Conservation (phyloP, 345 rosid genomes). For the Citrus trifoliata region DNA sequence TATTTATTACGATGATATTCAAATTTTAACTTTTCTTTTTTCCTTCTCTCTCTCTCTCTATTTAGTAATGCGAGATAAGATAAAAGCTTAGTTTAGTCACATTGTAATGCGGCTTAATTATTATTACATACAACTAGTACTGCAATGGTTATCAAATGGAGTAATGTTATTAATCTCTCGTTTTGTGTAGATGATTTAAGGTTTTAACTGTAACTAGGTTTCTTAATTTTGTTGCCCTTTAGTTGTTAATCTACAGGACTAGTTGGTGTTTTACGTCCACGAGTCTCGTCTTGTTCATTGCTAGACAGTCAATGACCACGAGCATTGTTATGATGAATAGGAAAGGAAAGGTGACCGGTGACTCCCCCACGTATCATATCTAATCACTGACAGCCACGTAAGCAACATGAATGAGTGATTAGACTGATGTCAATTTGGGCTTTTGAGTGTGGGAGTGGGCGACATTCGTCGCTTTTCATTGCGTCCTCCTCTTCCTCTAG, state of each 20-base stretch:
- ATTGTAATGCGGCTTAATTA: background rate
- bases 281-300: too few relatives aligned
- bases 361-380: background rate
- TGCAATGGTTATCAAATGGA: background rate
- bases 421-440: background rate
- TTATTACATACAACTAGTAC: too few relatives aligned
- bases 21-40: background rate
- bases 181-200: background rate
- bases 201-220: background rate
- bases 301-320: too few relatives aligned
- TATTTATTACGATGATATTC: too few relatives aligned
- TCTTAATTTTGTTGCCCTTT: background rate
- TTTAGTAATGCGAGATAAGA: background rate
- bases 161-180: background rate
- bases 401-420: background rate
- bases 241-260: background rate
- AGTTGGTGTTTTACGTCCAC: background rate
- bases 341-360: too few relatives aligned
- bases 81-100: background rate
- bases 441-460: background rate
- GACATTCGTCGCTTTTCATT: too few relatives aligned
- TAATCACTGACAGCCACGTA: background rate
- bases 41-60: background rate
- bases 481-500: too few relatives aligned
- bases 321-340: too few relatives aligned